Evolutionary conservation across 2,329 filamentous ascomycete genomes (phyloP), one percentile per base, ranked within the genome.

Genomic region (Trichocomaceae sp.): DNA sequence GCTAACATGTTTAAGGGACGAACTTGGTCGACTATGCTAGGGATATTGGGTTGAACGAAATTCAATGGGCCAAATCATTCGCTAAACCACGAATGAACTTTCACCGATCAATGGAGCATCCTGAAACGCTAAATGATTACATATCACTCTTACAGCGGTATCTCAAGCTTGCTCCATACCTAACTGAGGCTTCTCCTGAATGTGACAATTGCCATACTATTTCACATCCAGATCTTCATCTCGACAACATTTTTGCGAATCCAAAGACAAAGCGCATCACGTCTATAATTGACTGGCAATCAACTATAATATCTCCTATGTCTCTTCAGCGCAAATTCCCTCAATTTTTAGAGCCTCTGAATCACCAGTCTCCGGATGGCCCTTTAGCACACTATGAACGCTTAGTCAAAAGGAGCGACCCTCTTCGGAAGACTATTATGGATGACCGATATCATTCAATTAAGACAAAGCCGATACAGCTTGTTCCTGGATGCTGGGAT

Each of bases 201-300:
- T 17, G 6, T 22, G 42, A 55, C 22, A 33, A 31, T 45, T 29
- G 46, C 42, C 46, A 62, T 56, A 59, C 54, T 53, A 46, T 54
- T 17, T 59, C 56, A 51, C 59, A 63, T 59, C 59, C 58, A 12
- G 62, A 64, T 55, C 58, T 64, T 50, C 61, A 62, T 57, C 59
- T 61, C 44, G 57, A 61, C 37, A 62, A 62, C 39, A 48, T 63
- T 52, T 63, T 62, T 35, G 57, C 59, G 33, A 56, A 62, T 51
- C 59, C 59, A n/a, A 49, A 59, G 13, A 58, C 61, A 33, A 58
- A 59, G 13, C 51, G 29, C 3, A 52, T 59, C 20, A 37, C 35
- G 26, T 54, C 44, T 19, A 44, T 57, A 20, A 60, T 61, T 6
- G 57, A 60, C 54, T 62, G 59, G 58, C 59, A 62, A 46, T 55